Percentiles rank a stretch among this genome's conserved stretches.
phyloP scores from a whole-genome alignment of 345 rosid genomes.

The Nasturtium officinale region DNA sequence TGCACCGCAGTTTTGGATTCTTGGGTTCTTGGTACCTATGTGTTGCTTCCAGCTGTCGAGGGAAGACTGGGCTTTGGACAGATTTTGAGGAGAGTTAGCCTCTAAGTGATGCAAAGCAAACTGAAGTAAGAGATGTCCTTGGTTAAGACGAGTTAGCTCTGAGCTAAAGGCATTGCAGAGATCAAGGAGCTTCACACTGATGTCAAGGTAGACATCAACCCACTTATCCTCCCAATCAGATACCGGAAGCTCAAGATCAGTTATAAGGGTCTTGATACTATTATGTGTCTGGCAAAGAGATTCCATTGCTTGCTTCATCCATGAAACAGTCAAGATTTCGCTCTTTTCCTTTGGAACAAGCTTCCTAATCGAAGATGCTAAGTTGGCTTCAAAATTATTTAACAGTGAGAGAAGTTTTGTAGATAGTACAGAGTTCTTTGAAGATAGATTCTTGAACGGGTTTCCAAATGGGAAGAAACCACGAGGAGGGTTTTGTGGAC shows the following conservation, averaged over 20 bases:
- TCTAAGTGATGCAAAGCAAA: slow-evolving; percentile 42
- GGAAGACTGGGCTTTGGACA: slow-evolving; percentile 38
- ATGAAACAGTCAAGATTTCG: slow-evolving; percentile 40
- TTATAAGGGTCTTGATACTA: slow-evolving; percentile 39
- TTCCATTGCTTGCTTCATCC: slow-evolving; percentile 45
- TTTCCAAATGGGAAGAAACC: slow-evolving; percentile 47
- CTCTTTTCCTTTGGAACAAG: slow-evolving; percentile 42
- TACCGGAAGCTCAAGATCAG: slow-evolving; percentile 40
- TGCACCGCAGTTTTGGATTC: slow-evolving; percentile 30
- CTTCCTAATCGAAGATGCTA: slow-evolving; percentile 27
- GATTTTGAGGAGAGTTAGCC: slow-evolving; percentile 29
- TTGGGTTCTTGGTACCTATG: slow-evolving; percentile 39
- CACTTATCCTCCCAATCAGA: slow-evolving; percentile 48
- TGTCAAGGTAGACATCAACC: slow-evolving; percentile 46
- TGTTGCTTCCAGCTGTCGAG: slow-evolving; percentile 40
- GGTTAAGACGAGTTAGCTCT: slow-evolving; percentile 42
- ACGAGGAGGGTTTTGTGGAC: slow-evolving; percentile 42
- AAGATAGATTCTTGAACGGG: slow-evolving; percentile 41
- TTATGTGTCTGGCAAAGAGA: slow-evolving; percentile 42
- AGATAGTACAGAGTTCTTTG: slow-evolving; percentile 35
- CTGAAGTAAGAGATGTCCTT: slow-evolving; percentile 45
- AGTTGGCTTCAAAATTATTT: slow-evolving; percentile 36
- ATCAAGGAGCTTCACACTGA: slow-evolving; percentile 44
- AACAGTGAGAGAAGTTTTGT: slow-evolving; percentile 35
- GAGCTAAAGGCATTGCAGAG: slow-evolving; percentile 46